Base-by-base conservation (phyloP, 352 stramenopile species). In the Plasmopara viticola region DNA sequence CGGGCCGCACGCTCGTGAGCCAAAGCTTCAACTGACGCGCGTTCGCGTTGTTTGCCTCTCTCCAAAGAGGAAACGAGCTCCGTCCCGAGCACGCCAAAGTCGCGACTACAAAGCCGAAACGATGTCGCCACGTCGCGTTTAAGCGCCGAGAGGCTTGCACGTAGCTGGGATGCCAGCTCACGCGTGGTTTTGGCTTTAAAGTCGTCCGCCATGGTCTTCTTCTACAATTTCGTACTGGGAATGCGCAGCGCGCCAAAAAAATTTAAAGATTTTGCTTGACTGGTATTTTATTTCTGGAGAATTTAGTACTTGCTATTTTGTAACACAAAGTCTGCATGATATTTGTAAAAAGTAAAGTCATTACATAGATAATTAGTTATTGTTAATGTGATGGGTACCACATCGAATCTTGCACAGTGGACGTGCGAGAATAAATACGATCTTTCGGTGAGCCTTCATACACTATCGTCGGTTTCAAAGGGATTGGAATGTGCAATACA, bases 61-160 rank as follows among this genome's bases (percentile, higher is more conserved):
- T 68, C 59, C 14, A 92, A 49, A 0, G 78, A 76, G 8, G 31
- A 33, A 8, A 92, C 31, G 33, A 92, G 66, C 47, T 92, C 78
- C 6, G 62, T 45, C 2, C 82, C 82, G 5, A 92, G 63, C n/a
- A 79, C 56, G 48, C 66, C 64, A 45, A 90, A 90, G 62, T 92
- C 82, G 45, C 70, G 74, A 41, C 69, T 66, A 53, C 78, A 92
- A 29, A 90, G 64, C 10, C 75, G 71, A 45, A 92, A 76, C 37
- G 78, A 90, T 9, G 68, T 56, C 38, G 73, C 65, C 44, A 92
- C 77, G 56, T 92, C 82, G 44, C 60, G 66, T 48, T 82, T 77
- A 33, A 92, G 73, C 33, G 61, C 53, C 2, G 29, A 45, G 8
- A 92, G 58, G 34, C 66, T 72, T 31, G 37, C 31, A 33, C 68